A percentile compares a stretch with the other conserved stretches of the same genome.
phyloP scores from a whole-genome alignment of 2,329 filamentous ascomycete species.

The Xylaria sp. region DNA sequence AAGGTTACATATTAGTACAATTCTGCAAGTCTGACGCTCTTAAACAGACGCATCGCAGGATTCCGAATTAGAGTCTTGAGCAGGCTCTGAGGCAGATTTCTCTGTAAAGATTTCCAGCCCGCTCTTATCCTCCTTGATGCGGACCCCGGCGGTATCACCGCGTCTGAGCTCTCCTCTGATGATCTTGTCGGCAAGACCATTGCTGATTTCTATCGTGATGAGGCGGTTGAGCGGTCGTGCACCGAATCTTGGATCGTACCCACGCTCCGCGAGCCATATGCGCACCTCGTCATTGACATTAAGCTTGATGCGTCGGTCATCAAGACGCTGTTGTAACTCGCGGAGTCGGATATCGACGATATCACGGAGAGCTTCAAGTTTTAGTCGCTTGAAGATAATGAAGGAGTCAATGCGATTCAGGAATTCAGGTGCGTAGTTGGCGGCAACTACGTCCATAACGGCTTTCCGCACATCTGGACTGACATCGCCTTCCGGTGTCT shows the following conservation, averaged over 20 bases:
- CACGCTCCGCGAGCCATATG: constrained; percentile 86
- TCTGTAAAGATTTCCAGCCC: constrained; percentile 62
- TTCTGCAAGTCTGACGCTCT: background rate
- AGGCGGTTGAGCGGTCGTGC: constrained; percentile 90
- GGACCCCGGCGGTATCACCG: constrained; percentile 78
- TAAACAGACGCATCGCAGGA: constrained; percentile 7
- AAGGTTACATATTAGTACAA: constrained; percentile 7
- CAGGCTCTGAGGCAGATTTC: constrained; percentile 6
- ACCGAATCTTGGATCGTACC: constrained; percentile 92
- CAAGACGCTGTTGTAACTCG: constrained; percentile 83
- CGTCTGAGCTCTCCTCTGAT: constrained; percentile 83
- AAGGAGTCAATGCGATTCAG: constrained; percentile 97
- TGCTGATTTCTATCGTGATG: constrained; percentile 89
- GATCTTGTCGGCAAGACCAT: constrained; percentile 88
- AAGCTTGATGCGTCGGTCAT: constrained; percentile 85
- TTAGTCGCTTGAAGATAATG: constrained; percentile 92
- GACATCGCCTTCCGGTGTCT: constrained; percentile 73
- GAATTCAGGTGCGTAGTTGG: constrained; percentile 87
- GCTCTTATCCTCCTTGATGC: constrained; percentile 69
- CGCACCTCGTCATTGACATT: constrained; percentile 76
- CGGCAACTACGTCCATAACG: constrained; percentile 87
- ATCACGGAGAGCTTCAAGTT: constrained; percentile 79
- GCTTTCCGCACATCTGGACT: constrained; percentile 77
- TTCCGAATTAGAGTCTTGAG: constrained; percentile 4
- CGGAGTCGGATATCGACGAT: constrained; percentile 92